Evolutionary conservation across 2,329 filamentous ascomycete genomes (phyloP), one percentile per base, ranked within the genome.

Genomic region (Teratosphaeria viscida): DNA sequence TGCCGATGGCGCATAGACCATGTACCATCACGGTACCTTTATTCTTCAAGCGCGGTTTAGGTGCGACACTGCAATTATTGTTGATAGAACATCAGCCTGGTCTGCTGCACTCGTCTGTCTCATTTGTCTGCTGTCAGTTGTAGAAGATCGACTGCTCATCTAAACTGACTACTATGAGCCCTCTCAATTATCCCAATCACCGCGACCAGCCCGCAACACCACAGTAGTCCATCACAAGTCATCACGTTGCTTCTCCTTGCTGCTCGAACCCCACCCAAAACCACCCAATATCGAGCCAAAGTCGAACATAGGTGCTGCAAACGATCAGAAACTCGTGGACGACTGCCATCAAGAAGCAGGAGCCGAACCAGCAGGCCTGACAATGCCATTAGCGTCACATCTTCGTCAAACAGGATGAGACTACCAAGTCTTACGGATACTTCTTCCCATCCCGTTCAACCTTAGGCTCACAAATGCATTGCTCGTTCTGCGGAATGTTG

Each of bases 381-480:
- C 23, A 7, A 32, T 12, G 8, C 16, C 6, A 19, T 54, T n/a
- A 54, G 53, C 53, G 10, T 49, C 10, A n/a, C 53, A 5, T n/a
- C 8, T 26, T 54, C 52, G 53, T 3, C 5, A 10, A 14, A 16
- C 27, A 16, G 2, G 7, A 16, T 54, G 23, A 23, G 23, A 23
- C 23, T 23, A 5, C 32, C 19, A 32, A 16, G n/a, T 26, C 53
- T 54, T 19, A 56, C 60, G 86, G 86, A 68, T 88, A 89, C 68
- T 79, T 67, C 67, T 81, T 82, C 54, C 84, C 85, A 59, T 82
- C 79, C 49, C 78, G 76, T 68, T 84, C 80, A 63, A 88, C 76
- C 69, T 82, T 82, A 32, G 86, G 86, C 66, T 80, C 76, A 70
- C 87, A 90, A 27, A 76, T 77, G 76, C 87, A 90, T 74, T 85